These are phyloP conservation scores for Kappamyces sp. DNA, from an alignment of 192 early-diverging fungal genomes.

Conservation along the genomic window DNA sequence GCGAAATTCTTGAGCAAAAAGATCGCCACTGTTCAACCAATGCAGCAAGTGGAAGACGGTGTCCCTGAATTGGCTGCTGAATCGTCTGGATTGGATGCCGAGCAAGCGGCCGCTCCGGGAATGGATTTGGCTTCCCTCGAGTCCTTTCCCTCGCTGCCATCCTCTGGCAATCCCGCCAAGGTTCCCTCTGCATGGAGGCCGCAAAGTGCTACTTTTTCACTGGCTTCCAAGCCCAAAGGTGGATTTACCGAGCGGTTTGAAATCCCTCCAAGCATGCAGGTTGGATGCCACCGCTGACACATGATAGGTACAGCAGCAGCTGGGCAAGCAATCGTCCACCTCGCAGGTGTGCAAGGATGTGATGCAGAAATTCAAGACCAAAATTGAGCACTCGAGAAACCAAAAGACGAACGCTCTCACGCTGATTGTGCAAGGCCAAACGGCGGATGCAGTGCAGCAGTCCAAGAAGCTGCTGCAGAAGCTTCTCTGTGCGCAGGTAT, in stretches of 20 bases:
- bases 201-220: slow-evolving; percentile 6
- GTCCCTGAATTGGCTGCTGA: no score
- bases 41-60: no score
- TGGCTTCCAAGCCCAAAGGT: slow-evolving; percentile 10
- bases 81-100: no score
- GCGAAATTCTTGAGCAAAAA: no score
- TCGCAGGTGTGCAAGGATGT: slow-evolving; percentile 33
- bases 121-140: slow-evolving; percentile 52
- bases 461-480: slow-evolving; percentile 61
- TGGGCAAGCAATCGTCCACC: slow-evolving; percentile 25
- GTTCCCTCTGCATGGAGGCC: neutral
- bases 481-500: neutral
- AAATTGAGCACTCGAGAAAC: slow-evolving; percentile 80
- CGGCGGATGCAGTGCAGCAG: slow-evolving; percentile 70
- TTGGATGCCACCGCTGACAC: slow-evolving; percentile 7
- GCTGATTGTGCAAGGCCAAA: slow-evolving; percentile 75
- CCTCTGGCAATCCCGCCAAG: slow-evolving; percentile 26
- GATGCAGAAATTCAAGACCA: slow-evolving; percentile 38
- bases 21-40: no score
- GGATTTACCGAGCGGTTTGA: slow-evolving; percentile 41
- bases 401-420: slow-evolving; percentile 63
- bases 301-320: slow-evolving; percentile 25
- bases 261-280: slow-evolving; percentile 41
- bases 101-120: neutral
- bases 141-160: slow-evolving; percentile 62